phyloP scores from a whole-genome alignment of 768 basidiomycete species.

The Clitopilus passeckerianus region DNA sequence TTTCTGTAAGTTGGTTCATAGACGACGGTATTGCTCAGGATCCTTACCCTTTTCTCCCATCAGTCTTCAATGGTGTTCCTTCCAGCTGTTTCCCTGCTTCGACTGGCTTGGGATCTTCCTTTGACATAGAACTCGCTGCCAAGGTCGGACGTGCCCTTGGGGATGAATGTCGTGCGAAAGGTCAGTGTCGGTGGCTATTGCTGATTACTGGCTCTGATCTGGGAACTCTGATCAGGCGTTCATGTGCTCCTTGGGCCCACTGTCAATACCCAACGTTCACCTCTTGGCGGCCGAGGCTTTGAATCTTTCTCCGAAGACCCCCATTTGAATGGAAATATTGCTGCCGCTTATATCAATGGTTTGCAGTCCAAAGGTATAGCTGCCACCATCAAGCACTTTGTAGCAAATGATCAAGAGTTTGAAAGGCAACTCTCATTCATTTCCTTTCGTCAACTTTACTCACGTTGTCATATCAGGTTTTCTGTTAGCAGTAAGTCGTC shows the following conservation, averaged over 20 bases:
- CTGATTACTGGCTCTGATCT: constrained; percentile 2
- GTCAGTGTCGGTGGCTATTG: constrained; percentile 13
- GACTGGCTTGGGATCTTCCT: constrained; percentile 52
- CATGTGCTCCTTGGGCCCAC: constrained; percentile 59
- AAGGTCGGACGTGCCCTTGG: constrained; percentile 46
- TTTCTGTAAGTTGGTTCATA: constrained; percentile 35
- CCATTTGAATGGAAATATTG: constrained; percentile 47
- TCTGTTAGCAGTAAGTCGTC: constrained; percentile 37
- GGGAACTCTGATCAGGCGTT: constrained; percentile 18
- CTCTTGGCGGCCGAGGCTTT: constrained; percentile 51
- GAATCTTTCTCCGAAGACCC: constrained; percentile 67
- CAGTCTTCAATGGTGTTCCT: constrained; percentile 53
- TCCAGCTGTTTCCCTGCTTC: constrained; percentile 55
- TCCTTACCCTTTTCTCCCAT: not conserved
- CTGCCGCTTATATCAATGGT: constrained; percentile 59
- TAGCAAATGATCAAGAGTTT: constrained; percentile 60
- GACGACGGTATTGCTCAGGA: not conserved
- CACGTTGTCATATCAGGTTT: constrained; percentile 20
- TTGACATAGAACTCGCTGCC: constrained; percentile 43
- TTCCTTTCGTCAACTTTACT: not conserved
- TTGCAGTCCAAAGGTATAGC: constrained; percentile 53
- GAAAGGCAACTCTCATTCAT: constrained; percentile 27
- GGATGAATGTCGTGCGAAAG: constrained; percentile 48
- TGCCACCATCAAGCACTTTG: constrained; percentile 63
- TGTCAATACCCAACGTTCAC: constrained; percentile 60